Conservation (phyloP, 768 basidiomycete genomes). For the Auricularia heimuer region DNA sequence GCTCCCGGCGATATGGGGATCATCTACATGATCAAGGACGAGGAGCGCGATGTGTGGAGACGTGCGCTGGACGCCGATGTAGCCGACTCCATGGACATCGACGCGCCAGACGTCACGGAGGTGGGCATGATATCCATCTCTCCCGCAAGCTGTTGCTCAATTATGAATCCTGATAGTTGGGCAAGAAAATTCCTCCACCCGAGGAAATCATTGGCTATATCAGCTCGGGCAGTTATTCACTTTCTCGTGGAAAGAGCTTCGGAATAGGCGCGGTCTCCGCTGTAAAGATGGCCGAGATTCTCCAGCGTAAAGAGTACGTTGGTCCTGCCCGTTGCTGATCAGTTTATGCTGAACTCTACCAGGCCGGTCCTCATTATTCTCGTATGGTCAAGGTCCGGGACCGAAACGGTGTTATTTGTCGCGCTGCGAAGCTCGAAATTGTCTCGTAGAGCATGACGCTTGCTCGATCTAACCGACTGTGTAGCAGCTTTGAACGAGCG, state of each 20-base stretch:
- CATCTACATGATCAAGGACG: constrained; percentile 57
- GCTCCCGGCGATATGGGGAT: constrained; percentile 64
- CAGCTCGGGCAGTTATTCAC: constrained; percentile 75
- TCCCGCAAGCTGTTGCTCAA: neutral
- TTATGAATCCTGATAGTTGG: constrained; percentile 28
- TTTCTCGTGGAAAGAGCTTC: constrained; percentile 66
- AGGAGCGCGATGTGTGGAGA: constrained; percentile 40
- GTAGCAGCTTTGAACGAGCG: too few relatives aligned
- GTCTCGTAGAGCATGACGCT: neutral
- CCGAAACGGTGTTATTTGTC: constrained; percentile 42
- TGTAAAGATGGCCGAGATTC: constrained; percentile 36
- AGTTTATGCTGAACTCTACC: neutral
- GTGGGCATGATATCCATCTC: constrained; percentile 2
- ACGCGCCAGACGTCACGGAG: constrained; percentile 21
- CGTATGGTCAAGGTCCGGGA: constrained; percentile 59
- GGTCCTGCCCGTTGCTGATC: too few relatives aligned
- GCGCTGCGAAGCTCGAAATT: constrained; percentile 38
- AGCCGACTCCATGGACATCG: constrained; percentile 12
- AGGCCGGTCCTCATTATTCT: neutral
- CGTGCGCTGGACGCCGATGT: constrained; percentile 18
- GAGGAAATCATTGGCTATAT: constrained; percentile 65
- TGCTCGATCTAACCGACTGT: too few relatives aligned
- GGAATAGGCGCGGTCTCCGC: constrained; percentile 70
- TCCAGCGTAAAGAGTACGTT: constrained; percentile 2
- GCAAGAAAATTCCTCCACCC: constrained; percentile 31